phyloP scores from a whole-genome alignment of 2,329 filamentous ascomycete species.

The Aureobasidium melanogenum region DNA sequence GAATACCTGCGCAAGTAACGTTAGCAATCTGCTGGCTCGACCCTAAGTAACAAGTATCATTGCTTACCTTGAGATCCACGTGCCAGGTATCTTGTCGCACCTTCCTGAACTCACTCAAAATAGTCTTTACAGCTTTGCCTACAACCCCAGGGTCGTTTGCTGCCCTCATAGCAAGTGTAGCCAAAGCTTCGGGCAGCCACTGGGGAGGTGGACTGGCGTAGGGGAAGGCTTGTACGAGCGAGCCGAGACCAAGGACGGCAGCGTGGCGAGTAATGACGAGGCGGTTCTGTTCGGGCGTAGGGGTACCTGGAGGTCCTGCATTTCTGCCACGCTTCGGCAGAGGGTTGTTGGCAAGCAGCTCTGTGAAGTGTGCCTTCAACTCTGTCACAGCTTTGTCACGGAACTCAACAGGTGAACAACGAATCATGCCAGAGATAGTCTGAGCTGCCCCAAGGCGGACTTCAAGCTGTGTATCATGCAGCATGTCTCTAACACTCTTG shows the following conservation, averaged over 20 bases:
- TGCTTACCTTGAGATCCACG: conserved; percentile 87
- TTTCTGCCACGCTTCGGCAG: conserved; percentile 57
- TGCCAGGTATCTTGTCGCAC: conserved; percentile 98
- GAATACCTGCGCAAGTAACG: conserved; percentile 51
- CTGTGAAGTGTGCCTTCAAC: conserved; percentile 71
- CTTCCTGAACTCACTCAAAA: conserved; percentile 97
- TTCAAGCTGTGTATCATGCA: conserved; percentile 83
- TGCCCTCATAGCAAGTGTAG: conserved; percentile 73
- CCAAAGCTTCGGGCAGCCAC: conserved; percentile 92
- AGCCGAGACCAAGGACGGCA: conserved; percentile 82
- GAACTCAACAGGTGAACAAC: conserved; percentile 76
- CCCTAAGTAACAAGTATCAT: not conserved
- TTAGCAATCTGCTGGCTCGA: conserved; percentile 16
- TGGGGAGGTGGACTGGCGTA: conserved; percentile 84
- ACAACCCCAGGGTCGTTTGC: conserved; percentile 86
- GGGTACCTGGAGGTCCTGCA: conserved; percentile 42
- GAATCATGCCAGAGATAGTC: conserved; percentile 94
- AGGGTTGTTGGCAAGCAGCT: conserved; percentile 70
- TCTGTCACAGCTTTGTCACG: conserved; percentile 68
- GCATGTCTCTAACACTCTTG: conserved; percentile 89
- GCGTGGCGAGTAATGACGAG: conserved; percentile 78
- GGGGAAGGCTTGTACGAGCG: conserved; percentile 89
- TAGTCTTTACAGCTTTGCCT: conserved; percentile 88
- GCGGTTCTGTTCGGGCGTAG: conserved; percentile 63
- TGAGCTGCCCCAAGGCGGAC: conserved; percentile 88